Conservation (phyloP, 2,329 filamentous ascomycete species). For the Curvularia lunata region DNA sequence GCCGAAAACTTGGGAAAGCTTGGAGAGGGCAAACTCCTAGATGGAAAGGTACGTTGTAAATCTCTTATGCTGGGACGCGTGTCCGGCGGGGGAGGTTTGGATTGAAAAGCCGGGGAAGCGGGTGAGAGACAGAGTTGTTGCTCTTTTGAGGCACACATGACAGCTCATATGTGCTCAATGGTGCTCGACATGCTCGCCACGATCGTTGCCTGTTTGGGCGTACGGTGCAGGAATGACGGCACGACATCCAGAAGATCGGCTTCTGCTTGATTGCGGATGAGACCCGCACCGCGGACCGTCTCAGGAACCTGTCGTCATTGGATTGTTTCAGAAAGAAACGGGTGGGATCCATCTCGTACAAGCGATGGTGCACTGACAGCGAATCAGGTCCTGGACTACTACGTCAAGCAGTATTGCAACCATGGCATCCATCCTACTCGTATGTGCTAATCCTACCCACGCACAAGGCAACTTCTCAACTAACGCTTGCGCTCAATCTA, state of each 20-base stretch:
- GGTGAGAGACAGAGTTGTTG: not conserved
- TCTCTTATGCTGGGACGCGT: slow-evolving; percentile 12
- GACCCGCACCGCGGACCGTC: slow-evolving; percentile 2
- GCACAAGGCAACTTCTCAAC: not conserved
- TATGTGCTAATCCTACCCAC: slow-evolving; percentile 42
- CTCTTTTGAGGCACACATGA: not conserved
- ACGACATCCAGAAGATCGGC: slow-evolving; percentile 9
- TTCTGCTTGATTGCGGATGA: slow-evolving; percentile 1
- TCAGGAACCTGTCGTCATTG: slow-evolving; percentile 3
- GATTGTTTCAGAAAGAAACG: slow-evolving; percentile 15
- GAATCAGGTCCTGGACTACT: slow-evolving; percentile 70
- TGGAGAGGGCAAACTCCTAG: slow-evolving; percentile 64
- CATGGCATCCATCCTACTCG: slow-evolving; percentile 77
- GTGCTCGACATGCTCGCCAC: not conserved
- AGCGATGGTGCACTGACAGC: slow-evolving; percentile 47
- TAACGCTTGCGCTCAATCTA: slow-evolving; percentile 33
- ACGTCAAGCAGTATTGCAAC: slow-evolving; percentile 72
- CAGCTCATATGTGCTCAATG: not conserved
- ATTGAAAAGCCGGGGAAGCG: not conserved
- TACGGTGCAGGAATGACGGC: slow-evolving; percentile 6
- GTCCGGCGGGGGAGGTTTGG: not conserved
- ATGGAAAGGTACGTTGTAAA: slow-evolving; percentile 59
- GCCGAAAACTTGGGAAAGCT: slow-evolving; percentile 68
- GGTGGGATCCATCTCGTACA: not conserved
- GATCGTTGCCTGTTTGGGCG: slow-evolving; percentile 1